Conservation (phyloP, 176 grass and related monocot species). For the Pontederia crassipes region DNA sequence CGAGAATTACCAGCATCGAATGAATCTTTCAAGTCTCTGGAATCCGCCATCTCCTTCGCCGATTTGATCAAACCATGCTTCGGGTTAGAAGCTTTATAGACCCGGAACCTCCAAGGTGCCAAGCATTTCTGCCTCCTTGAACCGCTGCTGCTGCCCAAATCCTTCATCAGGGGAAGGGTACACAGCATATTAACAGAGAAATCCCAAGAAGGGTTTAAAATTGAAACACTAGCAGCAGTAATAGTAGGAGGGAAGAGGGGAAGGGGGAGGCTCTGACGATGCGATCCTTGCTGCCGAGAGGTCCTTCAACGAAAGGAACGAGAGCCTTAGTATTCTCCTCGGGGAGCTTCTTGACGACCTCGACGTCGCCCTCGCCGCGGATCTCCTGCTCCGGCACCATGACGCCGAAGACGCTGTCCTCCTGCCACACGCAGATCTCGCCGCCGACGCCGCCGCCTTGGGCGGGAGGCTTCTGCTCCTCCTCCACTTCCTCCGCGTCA, state of each 20-base stretch:
- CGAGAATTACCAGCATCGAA: conserved; percentile 3
- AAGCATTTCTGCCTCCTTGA: no score
- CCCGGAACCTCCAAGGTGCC: no score
- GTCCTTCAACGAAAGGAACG: conserved; percentile 68
- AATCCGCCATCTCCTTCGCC: no score
- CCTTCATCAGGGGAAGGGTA: no score
- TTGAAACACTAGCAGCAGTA: no score
- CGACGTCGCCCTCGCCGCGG: conserved; percentile 85
- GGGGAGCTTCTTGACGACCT: conserved; percentile 78
- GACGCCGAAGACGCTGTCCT: conserved; percentile 12
- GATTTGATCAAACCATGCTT: no score
- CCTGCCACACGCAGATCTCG: no score
- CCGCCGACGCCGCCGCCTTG: no score
- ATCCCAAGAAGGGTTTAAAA: no score
- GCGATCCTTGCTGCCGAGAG: conserved; percentile 66
- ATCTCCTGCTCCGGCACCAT: conserved; percentile 77
- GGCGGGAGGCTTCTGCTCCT: not conserved
- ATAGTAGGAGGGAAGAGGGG: not conserved
- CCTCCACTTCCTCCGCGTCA: conserved; percentile 3
- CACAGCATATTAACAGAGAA: no score
- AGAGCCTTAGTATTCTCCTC: conserved; percentile 79
- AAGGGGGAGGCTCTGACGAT: conserved; percentile 37
- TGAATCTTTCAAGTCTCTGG: not conserved
- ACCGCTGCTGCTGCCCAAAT: no score
- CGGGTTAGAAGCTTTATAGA: no score